Base-by-base conservation (phyloP, 768 basidiomycete species). In the Leccinum disarticulatum region DNA sequence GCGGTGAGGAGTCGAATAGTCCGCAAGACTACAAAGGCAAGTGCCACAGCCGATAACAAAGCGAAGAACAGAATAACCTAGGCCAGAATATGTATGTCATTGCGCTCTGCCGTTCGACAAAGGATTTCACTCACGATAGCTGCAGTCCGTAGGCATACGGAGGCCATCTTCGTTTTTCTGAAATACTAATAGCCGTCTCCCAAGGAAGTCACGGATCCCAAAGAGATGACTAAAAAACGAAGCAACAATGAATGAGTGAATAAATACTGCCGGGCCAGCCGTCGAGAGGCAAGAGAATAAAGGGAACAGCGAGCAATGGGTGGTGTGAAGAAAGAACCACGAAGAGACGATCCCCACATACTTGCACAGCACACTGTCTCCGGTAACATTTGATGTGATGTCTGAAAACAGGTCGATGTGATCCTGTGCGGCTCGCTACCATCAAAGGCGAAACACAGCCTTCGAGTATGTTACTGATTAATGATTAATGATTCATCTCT, bases 11-110 rank as follows among this genome's bases (percentile, higher is more conserved):
- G 71, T 75, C 80, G 86, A 51, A 77, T 61, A 38, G 80, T 75
- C 58, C 84, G 80, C 31, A 78, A 56, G 56, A 74, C 75, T 53
- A 88, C 80, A 14, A 80, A 81, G 19, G 77, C 64, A 43, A 89
- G 70, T 4, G 83, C 85, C 35, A 83, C 57, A 19, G 82, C 71
- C 9, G 87, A 85, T 31, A 86, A 66, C 48, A 82, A 59, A 17
- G 86, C 82, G 65, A 87, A 83, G 22, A 75, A 72, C 58, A 81
- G 79, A 59, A 85, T 78, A 56, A 78, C 77, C 76, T 79, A 58
- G 1, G 30, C 52, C 10, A 30, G 4, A 8, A 14, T 49, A 49
- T 2, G 5, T 38, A 41, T 15, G 15, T 60, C 31, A 51, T 50
- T 7, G 55, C 13, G 11, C 33, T 36, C 27, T 8, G 35, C n/a